Evolutionary conservation across 2,329 filamentous ascomycete species (phyloP).

Genomic region (Aspergillus puulaauensis): DNA sequence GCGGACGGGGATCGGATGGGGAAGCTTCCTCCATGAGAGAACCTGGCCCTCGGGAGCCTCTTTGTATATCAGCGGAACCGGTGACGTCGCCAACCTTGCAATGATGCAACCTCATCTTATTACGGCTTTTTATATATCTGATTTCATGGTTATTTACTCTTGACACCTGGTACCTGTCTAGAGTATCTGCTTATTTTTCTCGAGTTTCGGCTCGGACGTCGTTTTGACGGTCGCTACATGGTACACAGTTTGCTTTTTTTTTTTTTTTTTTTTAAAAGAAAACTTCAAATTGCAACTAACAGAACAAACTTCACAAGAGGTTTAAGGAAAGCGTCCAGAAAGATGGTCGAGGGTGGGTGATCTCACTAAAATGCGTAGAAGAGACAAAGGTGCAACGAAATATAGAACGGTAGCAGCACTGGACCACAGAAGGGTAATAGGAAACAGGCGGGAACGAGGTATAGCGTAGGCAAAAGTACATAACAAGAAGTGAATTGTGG

Average conservation of each 20-base stretch:
- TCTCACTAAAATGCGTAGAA: conserved; percentile 27
- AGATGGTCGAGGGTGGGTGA: conserved; percentile 24
- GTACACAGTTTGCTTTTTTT: conserved; percentile 11
- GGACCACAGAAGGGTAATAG: conserved; percentile 25
- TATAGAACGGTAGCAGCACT: conserved; percentile 21
- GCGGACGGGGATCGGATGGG: background rate
- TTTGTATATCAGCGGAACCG: conserved; percentile 1
- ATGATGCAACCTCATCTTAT: conserved; percentile 3
- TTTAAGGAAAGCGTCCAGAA: conserved; percentile 21
- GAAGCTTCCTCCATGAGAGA: background rate
- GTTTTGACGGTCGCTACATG: background rate
- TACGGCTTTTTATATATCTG: background rate
- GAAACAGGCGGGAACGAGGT: conserved; percentile 30
- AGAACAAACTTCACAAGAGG: conserved; percentile 16
- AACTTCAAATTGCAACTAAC: conserved; percentile 24
- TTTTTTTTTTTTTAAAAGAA: background rate
- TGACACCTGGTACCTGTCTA: background rate
- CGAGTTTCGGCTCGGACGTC: background rate
- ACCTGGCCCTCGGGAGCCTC: conserved; percentile 2
- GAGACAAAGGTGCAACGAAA: conserved; percentile 20
- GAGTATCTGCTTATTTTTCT: background rate
- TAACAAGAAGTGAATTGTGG: conserved; percentile 37
- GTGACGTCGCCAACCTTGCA: conserved; percentile 2
- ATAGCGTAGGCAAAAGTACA: conserved; percentile 41
- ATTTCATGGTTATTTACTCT: background rate